phyloP scores from a whole-genome alignment of 176 grass and related monocot species.

The Leersia perrieri region DNA sequence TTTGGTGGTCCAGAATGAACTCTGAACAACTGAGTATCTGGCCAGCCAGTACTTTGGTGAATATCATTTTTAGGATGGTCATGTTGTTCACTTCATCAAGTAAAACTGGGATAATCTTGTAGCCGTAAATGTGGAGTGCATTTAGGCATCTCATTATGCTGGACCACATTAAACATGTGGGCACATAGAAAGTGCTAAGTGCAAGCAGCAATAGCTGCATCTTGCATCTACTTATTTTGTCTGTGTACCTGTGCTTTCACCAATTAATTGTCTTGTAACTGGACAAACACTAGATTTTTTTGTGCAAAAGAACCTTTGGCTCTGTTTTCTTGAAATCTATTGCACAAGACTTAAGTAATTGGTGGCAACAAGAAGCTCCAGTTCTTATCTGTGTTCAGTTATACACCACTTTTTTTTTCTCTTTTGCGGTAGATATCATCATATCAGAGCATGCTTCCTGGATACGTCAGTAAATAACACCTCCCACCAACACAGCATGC shows the following conservation, averaged over 20 bases:
- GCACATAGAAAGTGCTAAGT: constrained; percentile 11
- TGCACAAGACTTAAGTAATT: not conserved
- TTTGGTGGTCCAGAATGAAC: constrained; percentile 10
- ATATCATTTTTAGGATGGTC: not conserved
- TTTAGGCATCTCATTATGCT: constrained; percentile 23
- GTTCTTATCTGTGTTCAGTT: not conserved
- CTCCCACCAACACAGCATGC: not conserved
- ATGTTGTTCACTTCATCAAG: constrained; percentile 1
- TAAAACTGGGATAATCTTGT: not conserved
- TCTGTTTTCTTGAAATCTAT: constrained; percentile 1
- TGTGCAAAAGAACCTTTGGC: not conserved
- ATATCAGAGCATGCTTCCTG: not conserved
- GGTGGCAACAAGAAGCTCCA: not conserved
- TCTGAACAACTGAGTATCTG: constrained; percentile 17
- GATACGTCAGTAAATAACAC: not conserved
- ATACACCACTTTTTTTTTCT: not conserved
- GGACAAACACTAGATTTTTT: constrained; percentile 8
- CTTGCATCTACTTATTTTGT: constrained; percentile 1
- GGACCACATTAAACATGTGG: not conserved
- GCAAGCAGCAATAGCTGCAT: not conserved
- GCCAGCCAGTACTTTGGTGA: constrained; percentile 3
- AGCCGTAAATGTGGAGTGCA: constrained; percentile 1
- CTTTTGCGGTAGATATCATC: not conserved
- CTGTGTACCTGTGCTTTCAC: not conserved
- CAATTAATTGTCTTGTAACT: constrained; percentile 1